phyloP scores from a whole-genome alignment of 2,329 filamentous ascomycete species.

The Fusarium armeniacum region DNA sequence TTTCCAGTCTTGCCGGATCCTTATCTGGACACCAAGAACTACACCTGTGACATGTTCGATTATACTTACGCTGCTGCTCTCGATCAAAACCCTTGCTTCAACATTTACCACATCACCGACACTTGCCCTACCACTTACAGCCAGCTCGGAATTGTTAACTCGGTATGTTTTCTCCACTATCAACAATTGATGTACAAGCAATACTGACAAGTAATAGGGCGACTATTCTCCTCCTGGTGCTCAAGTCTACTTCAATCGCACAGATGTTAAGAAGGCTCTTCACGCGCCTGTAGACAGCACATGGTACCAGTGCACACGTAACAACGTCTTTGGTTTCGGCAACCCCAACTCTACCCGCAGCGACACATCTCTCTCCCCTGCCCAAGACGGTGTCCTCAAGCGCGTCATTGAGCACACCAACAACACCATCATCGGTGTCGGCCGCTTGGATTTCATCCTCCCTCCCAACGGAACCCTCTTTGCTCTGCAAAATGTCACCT shows the following conservation, averaged over 20 bases:
- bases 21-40: constrained; percentile 51
- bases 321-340: constrained; percentile 48
- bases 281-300: constrained; percentile 66
- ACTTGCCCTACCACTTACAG: constrained; percentile 80
- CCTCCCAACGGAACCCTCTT: constrained; percentile 78
- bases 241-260: constrained; percentile 77
- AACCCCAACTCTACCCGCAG: constrained; percentile 33
- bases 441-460: constrained; percentile 71
- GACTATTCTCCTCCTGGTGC: constrained; percentile 74
- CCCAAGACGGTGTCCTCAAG: constrained; percentile 44
- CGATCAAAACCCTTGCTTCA: constrained; percentile 81
- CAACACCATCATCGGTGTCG: constrained; percentile 52
- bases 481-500: constrained; percentile 84
- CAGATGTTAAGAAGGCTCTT: constrained; percentile 77
- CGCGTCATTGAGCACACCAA: constrained; percentile 53
- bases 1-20: constrained; percentile 62
- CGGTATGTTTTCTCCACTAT: not conserved
- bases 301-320: constrained; percentile 49
- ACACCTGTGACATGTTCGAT: constrained; percentile 71
- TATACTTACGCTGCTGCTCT: constrained; percentile 67
- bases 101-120: constrained; percentile 79
- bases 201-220: constrained; percentile 52
- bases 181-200: fast-evolving
- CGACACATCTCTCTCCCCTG: constrained; percentile 38
- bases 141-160: constrained; percentile 77